A percentile compares a stretch with the other conserved stretches of the same genome.
phyloP scores from a whole-genome alignment of 108 stramenopile genomes.

The Cylindrotheca fusiformis region DNA sequence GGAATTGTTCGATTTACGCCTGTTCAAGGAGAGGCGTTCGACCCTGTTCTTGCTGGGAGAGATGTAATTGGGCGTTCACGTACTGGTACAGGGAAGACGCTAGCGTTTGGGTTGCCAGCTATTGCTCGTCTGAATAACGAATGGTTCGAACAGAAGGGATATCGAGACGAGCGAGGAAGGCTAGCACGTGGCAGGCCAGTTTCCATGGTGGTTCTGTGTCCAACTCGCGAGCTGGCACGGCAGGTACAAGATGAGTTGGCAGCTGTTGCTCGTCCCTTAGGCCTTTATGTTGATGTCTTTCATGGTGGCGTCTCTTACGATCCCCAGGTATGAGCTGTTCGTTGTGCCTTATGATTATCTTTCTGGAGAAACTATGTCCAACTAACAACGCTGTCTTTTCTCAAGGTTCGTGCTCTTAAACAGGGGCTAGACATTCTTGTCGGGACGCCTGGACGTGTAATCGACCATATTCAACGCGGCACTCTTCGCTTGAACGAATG shows the following conservation, averaged over 20 bases:
- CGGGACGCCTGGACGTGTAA: constrained; percentile 98
- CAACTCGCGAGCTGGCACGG: constrained; percentile 97
- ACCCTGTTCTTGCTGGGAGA: constrained; percentile 80
- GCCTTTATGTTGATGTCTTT: constrained; percentile 81
- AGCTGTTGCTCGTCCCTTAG: constrained; percentile 66
- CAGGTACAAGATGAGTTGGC: constrained; percentile 94
- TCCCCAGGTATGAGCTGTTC: constrained; percentile 64
- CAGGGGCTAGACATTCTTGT: constrained; percentile 94
- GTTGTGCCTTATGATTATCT: too few relatives aligned
- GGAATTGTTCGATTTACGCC: constrained; percentile 86
- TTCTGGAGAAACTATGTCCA: too few relatives aligned
- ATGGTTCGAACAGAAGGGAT: constrained; percentile 48
- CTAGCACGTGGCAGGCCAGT: constrained; percentile 81
- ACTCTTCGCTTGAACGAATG: constrained; percentile 83
- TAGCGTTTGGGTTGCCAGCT: constrained; percentile 97
- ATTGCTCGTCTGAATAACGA: constrained; percentile 64
- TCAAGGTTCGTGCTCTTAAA: constrained; percentile 69
- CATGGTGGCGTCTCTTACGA: constrained; percentile 98
- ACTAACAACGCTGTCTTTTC: too few relatives aligned
- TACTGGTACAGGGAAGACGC: constrained; percentile 99
- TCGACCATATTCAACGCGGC: constrained; percentile 95
- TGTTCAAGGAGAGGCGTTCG: constrained; percentile 90
- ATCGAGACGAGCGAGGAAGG: constrained; percentile 45
- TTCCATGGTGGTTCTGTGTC: constrained; percentile 93
- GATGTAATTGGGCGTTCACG: constrained; percentile 97